Base-by-base conservation (phyloP, 208 protist genomes). In the Acanthamoeba royreba region DNA sequence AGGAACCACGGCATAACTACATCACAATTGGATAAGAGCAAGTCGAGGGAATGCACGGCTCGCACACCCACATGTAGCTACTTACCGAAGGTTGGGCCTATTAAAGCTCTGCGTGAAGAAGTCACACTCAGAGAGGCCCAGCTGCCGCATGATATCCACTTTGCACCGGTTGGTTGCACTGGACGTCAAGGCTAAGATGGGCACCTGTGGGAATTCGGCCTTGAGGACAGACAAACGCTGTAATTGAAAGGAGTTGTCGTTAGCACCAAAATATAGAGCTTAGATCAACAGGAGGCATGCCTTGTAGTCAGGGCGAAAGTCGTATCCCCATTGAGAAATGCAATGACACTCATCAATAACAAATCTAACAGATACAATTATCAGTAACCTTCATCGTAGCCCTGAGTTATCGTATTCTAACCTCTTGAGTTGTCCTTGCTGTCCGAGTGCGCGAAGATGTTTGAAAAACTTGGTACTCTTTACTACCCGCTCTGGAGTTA, bases 291-390 rank as follows among this genome's bases (percentile, higher is more conserved):
- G 63, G 63, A 74, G 33, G 22, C 13, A 28, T 22, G 52, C 74
- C 45, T 85, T 93, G 47, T 98, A 98, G 45, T 98, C 96, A 11
- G 87, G 86, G 40, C 98, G 93, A 88, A 98, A 98, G 53, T 98
- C 98, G 45, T 98, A 97, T 33, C 98, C 98, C 98, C 98, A 98
- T 38, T 98, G 88, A 4, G 94, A 97, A 7, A 99, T 89, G 88
- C 98, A 99, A 92, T 98, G 98, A 0, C 96, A 97, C 95, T 99
- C 98, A 93, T 99, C 98, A 55, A 99, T 97, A 1, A 98, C 98
- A 40, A 94, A 33, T 31, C 72, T 83, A 42, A 61, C 25, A 61
- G 13, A 55, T 19, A 55, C 49, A 55, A 55, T 5, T 13, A 13
- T 2, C 53, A 61, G 49, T n/a, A 13, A 3, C 53, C 22, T 17